These are phyloP conservation scores for Phyllosticta ampelicida DNA, from an alignment of 2,329 filamentous ascomycete genomes.

Conservation along the genomic window DNA sequence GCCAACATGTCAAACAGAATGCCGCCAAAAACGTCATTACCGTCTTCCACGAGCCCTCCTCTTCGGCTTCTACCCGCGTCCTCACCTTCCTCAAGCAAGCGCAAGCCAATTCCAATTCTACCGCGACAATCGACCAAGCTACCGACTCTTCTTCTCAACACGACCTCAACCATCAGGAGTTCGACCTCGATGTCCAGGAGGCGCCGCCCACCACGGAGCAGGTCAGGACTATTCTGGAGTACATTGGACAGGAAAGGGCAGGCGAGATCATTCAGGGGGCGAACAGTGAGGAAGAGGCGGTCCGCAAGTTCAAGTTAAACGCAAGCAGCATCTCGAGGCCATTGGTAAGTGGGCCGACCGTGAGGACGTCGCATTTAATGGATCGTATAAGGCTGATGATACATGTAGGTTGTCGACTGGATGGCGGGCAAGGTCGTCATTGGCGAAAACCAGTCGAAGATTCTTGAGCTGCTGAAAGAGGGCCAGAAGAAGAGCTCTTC, in stretches of 20 bases:
- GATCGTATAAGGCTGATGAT: not conserved
- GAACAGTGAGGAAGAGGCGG: conserved; percentile 60
- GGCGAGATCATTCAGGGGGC: conserved; percentile 65
- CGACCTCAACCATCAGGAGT: conserved; percentile 52
- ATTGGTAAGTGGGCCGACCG: conserved; percentile 46
- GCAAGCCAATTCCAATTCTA: conserved; percentile 55
- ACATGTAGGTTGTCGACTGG: conserved; percentile 68
- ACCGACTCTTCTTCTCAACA: conserved; percentile 53
- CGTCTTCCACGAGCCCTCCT: conserved; percentile 80
- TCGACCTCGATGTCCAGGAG: conserved; percentile 80
- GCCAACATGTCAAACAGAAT: conserved; percentile 20
- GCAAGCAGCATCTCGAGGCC: conserved; percentile 60
- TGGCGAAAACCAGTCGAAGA: conserved; percentile 78
- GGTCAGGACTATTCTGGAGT: conserved; percentile 72
- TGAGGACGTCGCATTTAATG: not conserved
- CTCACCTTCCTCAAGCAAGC: conserved; percentile 71
- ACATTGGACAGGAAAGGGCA: conserved; percentile 54
- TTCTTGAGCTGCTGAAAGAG: conserved; percentile 65
- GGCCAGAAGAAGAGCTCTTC: conserved; percentile 33
- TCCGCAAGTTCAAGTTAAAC: conserved; percentile 66
- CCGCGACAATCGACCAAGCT: conserved; percentile 64
- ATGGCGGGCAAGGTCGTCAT: conserved; percentile 71
- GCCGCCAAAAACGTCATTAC: conserved; percentile 69
- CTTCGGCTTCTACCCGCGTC: conserved; percentile 60
- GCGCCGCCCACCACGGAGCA: conserved; percentile 71